phyloP scores from a whole-genome alignment of 139 green algal genomes.

The Axilococcus clingmanii region DNA sequence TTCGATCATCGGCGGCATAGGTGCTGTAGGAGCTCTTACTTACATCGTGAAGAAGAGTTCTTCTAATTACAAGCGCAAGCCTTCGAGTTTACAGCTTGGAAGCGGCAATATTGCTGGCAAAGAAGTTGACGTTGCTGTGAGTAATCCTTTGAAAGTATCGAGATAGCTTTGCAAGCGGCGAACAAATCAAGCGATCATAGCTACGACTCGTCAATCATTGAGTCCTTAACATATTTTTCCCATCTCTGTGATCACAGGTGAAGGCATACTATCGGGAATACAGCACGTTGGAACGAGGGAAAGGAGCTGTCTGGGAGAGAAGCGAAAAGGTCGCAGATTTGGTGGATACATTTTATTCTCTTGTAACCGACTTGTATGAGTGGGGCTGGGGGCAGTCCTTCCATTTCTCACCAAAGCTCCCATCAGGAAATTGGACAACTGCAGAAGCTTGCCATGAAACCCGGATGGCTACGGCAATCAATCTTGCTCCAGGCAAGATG shows the following conservation, averaged over 20 bases:
- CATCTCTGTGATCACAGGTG: constrained; percentile 14
- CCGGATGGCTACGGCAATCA: constrained; percentile 58
- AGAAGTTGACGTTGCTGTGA: constrained; percentile 49
- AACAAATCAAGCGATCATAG: too few species aligned
- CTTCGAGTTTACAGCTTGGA: constrained; percentile 48
- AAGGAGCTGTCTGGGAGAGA: constrained; percentile 15
- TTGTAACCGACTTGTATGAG: constrained; percentile 95
- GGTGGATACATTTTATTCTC: constrained; percentile 37
- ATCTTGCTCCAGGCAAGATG: constrained; percentile 36
- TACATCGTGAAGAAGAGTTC: not conserved
- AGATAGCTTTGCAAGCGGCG: too few species aligned
- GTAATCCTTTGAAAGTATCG: too few species aligned
- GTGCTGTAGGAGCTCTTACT: constrained; percentile 1
- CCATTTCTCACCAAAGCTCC: constrained; percentile 91
- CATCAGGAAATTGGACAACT: constrained; percentile 47
- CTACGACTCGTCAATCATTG: too few species aligned
- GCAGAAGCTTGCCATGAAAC: constrained; percentile 83
- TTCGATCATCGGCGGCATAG: constrained; percentile 6
- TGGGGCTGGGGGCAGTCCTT: constrained; percentile 96
- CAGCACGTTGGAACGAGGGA: constrained; percentile 26
- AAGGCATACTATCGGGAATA: constrained; percentile 27
- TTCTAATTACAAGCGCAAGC: constrained; percentile 30
- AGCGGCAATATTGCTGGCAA: constrained; percentile 49
- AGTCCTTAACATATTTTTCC: too few species aligned
- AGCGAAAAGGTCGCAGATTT: constrained; percentile 30